A percentile compares a stretch with the other conserved stretches of the same genome.
These are phyloP conservation scores for Boechera stricta DNA, from an alignment of 345 rosid species.

Conservation along the genomic window DNA sequence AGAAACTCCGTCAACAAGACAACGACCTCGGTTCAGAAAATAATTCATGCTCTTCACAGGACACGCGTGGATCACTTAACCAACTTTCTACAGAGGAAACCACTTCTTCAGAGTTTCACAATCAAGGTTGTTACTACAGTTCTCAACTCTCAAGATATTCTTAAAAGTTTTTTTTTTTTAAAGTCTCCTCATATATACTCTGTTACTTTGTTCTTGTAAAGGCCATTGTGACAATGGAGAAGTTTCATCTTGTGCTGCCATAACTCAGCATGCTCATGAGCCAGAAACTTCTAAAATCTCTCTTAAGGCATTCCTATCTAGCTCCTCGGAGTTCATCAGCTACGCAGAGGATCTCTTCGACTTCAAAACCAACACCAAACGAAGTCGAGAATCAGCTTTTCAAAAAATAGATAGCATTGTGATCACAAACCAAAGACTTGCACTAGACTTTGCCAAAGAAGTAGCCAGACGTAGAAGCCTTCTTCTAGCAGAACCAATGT, in stretches of 20 bases:
- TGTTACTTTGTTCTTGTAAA: constrained; percentile 38
- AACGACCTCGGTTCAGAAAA: constrained; percentile 34
- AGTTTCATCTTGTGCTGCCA: constrained; percentile 40
- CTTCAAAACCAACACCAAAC: constrained; percentile 41
- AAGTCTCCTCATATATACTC: not conserved
- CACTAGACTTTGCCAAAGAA: constrained; percentile 72
- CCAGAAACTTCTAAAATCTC: constrained; percentile 33
- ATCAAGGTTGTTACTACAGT: constrained; percentile 56
- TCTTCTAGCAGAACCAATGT: constrained; percentile 35
- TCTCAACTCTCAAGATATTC: constrained; percentile 3
- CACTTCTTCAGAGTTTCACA: constrained; percentile 45
- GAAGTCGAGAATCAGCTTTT: constrained; percentile 18
- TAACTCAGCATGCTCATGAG: constrained; percentile 27
- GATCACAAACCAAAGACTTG: constrained; percentile 49
- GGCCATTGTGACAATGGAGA: constrained; percentile 47
- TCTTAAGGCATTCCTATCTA: constrained; percentile 55
- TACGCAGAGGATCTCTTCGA: constrained; percentile 59
- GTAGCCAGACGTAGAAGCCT: constrained; percentile 56
- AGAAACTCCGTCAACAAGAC: constrained; percentile 48
- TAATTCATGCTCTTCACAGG: constrained; percentile 32
- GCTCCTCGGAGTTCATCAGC: constrained; percentile 53
- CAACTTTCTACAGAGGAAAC: constrained; percentile 42
- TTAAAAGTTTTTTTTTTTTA: not conserved
- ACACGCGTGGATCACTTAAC: constrained; percentile 27
- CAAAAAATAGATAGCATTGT: constrained; percentile 17